Percentiles rank a stretch among this genome's conserved stretches.
Evolutionary conservation across 2,329 filamentous ascomycete species (phyloP).

Genomic region (Fonsecaea nubica): DNA sequence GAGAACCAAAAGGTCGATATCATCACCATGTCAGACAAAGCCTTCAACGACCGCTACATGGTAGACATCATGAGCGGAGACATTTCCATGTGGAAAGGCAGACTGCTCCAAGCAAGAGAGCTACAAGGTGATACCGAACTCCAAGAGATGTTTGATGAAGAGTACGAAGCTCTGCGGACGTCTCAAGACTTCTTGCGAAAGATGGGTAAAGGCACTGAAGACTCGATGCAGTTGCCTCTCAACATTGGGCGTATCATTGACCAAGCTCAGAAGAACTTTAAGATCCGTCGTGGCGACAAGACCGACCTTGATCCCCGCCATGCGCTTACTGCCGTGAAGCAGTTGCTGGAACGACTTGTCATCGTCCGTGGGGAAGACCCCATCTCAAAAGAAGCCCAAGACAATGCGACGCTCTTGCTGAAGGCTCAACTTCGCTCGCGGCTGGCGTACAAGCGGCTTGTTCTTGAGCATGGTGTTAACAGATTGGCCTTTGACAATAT

Average conservation of each 20-base stretch:
- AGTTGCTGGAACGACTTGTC: slow-evolving; percentile 76
- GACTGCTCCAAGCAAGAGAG: slow-evolving; percentile 85
- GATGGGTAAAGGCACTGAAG: slow-evolving; percentile 67
- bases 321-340: slow-evolving; percentile 79
- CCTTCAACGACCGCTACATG: slow-evolving; percentile 81
- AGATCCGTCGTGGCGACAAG: slow-evolving; percentile 81
- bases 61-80: slow-evolving; percentile 82
- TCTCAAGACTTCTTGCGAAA: slow-evolving; percentile 77
- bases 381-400: slow-evolving; percentile 84
- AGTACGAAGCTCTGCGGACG: slow-evolving; percentile 78
- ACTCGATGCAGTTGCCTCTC: slow-evolving; percentile 80
- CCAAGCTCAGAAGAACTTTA: slow-evolving; percentile 86
- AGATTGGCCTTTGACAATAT: slow-evolving; percentile 93
- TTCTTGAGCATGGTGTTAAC: slow-evolving; percentile 82
- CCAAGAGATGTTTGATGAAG: slow-evolving; percentile 83
- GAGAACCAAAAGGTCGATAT: slow-evolving; percentile 91
- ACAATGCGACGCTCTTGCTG: slow-evolving; percentile 87
- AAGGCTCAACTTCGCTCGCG: slow-evolving; percentile 89
- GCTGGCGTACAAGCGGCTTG: slow-evolving; percentile 90
- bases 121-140: slow-evolving; percentile 86
- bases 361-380: slow-evolving; percentile 85
- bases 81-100: slow-evolving; percentile 68
- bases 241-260: slow-evolving; percentile 92
- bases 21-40: slow-evolving; percentile 76
- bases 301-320: slow-evolving; percentile 90